A percentile compares a stretch with the other conserved stretches of the same genome.
Evolutionary conservation across 1,284 basidiomycete genomes (phyloP).

Genomic region (Apiotrichum brassicae): DNA sequence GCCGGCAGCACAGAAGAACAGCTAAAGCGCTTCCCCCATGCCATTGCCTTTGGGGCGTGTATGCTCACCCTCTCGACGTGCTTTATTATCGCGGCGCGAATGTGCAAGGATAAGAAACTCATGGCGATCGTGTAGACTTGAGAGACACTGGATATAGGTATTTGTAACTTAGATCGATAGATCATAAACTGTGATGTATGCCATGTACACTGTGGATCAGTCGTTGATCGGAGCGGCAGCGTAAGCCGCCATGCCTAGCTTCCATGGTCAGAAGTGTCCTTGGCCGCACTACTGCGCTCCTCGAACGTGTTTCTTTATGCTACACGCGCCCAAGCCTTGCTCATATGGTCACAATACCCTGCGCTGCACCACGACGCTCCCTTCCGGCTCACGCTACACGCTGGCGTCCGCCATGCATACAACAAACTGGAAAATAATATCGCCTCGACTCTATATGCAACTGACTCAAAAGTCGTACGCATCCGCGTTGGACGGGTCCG

Average conservation of each 20-base stretch:
- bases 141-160: neutral
- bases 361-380: no score
- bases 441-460: neutral
- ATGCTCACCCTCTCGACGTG: conserved; percentile 18
- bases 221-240: no score
- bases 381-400: neutral
- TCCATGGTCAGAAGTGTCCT: no score
- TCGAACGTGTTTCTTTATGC: no score
- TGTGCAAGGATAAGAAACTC: conserved; percentile 11
- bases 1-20: conserved; percentile 20
- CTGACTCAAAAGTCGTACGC: conserved; percentile 40
- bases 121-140: conserved; percentile 18
- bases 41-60: conserved; percentile 24
- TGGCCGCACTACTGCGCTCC: no score
- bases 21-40: conserved; percentile 21
- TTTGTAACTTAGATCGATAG: no score
- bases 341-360: no score
- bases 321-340: no score
- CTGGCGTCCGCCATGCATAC: conserved; percentile 7
- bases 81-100: conserved; percentile 12
- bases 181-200: no score
- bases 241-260: no score
- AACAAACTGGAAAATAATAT: neutral
- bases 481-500: conserved; percentile 15
- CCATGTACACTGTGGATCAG: no score